Evolutionary conservation across 2,329 filamentous ascomycete species (phyloP), one percentile per base, ranked within the genome.

Genomic region (Botryotinia narcissicola): DNA sequence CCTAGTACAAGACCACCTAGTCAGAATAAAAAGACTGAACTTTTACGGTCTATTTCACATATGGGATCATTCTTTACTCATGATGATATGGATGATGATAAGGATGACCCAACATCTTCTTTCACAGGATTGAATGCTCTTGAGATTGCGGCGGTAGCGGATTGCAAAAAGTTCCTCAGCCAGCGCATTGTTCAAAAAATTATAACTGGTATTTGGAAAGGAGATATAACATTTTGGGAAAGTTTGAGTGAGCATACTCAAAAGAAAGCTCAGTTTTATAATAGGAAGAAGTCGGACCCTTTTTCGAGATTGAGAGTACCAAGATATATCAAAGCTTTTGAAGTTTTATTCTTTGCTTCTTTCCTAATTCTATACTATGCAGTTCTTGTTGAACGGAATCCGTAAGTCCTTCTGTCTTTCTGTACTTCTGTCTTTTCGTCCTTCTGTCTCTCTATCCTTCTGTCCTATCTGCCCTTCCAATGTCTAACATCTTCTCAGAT

Each of bases 161-260:
- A 93, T 74, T 93, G 93, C 44, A 97, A 97, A 83, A 92, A 92
- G 63, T 97, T 97, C 77, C 86, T 97, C 51, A 91, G 91, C 79
- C 93, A 97, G 81, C 87, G 88, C 74, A 88, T 93, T 4, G 92
- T 97, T 18, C 94, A 97, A 80, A 92, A 92, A 78, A 92, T 97
- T 76, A 89, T 97, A 75, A 91, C 92, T 63, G 92, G 92, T 67
- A 93, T 97, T 71, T 97, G 94, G 93, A 90, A 91, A 75, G 94
- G 94, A 63, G 91, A 95, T 76, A 94, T 97, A 74, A 88, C 95
- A 54, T 96, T 97, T 81, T 97, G 93, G 94, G 91, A 94, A 74
- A 89, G 86, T 9, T 84, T 97, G n/a, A 91, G 89, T 14, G 87
- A 93, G 14, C 85, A 92, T 78, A 90, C 93, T 0, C 88, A 86